Evolutionary conservation across 306 rosid species (phyloP), one percentile per base, ranked within the genome.

Genomic region (Prunus davidiana): DNA sequence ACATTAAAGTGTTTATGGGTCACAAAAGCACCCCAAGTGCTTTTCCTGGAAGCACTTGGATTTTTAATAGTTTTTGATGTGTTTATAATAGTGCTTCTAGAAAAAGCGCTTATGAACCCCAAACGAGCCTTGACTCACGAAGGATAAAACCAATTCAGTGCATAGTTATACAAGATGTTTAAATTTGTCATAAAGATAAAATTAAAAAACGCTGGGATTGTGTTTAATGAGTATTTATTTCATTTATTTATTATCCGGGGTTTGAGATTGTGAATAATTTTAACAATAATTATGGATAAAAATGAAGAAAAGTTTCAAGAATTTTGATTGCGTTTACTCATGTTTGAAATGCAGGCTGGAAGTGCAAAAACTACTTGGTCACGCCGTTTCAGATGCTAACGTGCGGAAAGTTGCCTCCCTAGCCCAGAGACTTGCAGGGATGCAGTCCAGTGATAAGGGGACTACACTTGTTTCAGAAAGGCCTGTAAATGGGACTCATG

Each of bases 331-430:
- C 12, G 46, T 73, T 49, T 57, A 66, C 49, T 28, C 32, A 68
- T 25, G 54, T 72, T 72, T 86, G 83, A 43, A 81, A 67, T 67
- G 78, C 88, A 95, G 98, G 86, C 76, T 76, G 74, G 95, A 92
- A 77, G 82, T 92, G 85, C 88, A 91, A 84, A 92, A 78, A 56
- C 81, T 87, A 72, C 67, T 88, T 12, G 95, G 97, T 67, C 91
- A 85, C 55, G 32, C 85, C 61, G 86, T 90, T 82, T 81, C 89
- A 66, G 95, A 90, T 78, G 79, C 85, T 58, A 84, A 79, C 81
- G 76, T 92, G 89, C 73, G 82, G 82, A 88, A 86, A 77, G 95
- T 90, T 86, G 90, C 86, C 58, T 87, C 90, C 55, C 78, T 85
- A 25, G 93, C 90, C 32, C 95, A 79, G 61, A 83, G 66, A 18